Conservation (phyloP, 2,329 filamentous ascomycete genomes). For the Colletotrichum tropicicola region DNA sequence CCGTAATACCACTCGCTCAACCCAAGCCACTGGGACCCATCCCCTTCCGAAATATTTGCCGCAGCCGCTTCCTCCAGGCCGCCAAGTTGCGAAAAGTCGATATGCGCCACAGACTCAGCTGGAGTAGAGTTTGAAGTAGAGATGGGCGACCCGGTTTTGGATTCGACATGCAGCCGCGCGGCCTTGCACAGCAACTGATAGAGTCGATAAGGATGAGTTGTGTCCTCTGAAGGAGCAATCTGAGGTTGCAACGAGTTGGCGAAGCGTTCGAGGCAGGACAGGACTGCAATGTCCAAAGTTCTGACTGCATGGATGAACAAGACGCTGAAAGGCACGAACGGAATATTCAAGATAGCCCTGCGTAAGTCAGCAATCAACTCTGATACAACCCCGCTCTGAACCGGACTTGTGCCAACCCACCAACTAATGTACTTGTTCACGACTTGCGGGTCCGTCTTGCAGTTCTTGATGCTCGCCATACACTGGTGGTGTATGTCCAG, state of each 20-base stretch:
- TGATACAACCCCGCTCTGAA: no score
- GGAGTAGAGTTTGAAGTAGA: no score
- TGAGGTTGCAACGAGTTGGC: conserved; percentile 38
- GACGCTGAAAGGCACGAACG: conserved; percentile 49
- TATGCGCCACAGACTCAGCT: no score
- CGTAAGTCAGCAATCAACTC: background rate
- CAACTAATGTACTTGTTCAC: conserved; percentile 47
- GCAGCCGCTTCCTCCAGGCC: no score
- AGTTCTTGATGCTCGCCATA: conserved; percentile 36
- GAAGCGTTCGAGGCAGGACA: conserved; percentile 40
- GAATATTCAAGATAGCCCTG: conserved; percentile 45
- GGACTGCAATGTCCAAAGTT: conserved; percentile 33
- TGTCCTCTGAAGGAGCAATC: conserved; percentile 20
- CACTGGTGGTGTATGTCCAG: conserved; percentile 45
- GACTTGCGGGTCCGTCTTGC: conserved; percentile 36
- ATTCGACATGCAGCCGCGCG: conserved; percentile 38
- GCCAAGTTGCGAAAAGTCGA: no score
- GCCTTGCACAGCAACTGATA: conserved; percentile 44
- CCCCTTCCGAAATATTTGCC: no score
- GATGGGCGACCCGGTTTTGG: conserved; percentile 8
- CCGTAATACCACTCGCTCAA: conserved; percentile 36
- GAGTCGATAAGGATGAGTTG: conserved; percentile 42
- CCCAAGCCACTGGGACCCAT: no score
- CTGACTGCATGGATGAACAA: conserved; percentile 43
- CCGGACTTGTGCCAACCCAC: no score